Evolutionary conservation across 768 basidiomycete species (phyloP), one percentile per base, ranked within the genome.

Genomic region (Lentinus brumalis): DNA sequence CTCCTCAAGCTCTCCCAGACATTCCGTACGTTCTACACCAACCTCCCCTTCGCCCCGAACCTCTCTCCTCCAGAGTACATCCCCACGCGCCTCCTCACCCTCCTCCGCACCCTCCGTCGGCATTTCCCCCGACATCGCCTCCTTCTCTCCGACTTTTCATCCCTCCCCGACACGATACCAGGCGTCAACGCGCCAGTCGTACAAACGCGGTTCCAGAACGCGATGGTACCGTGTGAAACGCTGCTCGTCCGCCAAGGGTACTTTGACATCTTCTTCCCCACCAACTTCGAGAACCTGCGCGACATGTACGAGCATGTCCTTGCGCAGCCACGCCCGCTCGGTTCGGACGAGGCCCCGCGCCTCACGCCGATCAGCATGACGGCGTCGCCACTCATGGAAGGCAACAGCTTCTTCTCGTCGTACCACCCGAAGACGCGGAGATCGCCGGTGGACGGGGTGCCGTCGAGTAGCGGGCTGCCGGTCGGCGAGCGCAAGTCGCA

Each of bases 241-340:
- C 82, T 97, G 58, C 86, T 96, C 67, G 97, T 99, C 60, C 88
- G 87, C 67, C 96, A 91, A 69, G 97, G 97, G 8, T 96, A 88
- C 77, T 99, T 99, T 74, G 97, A 99, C 73, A 98, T 98, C 62
- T 93, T 99, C 79, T 99, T 99, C 78, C 97, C 97, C 10, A 98
- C 96, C 12, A 79, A 92, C 71, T 98, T 98, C 65, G 84, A 83
- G 54, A 82, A 81, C 21, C 80, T 98, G 56, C 80, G 91, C 50
- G 93, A 96, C 71, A 92, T 96, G 85, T 98, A 98, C 75, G 91
- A 95, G 69, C 80, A 86, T 65, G 82, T 89, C 57, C 84, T 98
- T 60, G 83, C 87, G 40, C 83, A 85, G 67, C 85, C 87, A 26
- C 42, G 58, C 4, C 59, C 66, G 11, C 53, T 63, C 21, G 21